A percentile compares a stretch with the other conserved stretches of the same genome.
Conservation (phyloP, 2,329 filamentous ascomycete genomes). For the Thielaviopsis punctulata region DNA sequence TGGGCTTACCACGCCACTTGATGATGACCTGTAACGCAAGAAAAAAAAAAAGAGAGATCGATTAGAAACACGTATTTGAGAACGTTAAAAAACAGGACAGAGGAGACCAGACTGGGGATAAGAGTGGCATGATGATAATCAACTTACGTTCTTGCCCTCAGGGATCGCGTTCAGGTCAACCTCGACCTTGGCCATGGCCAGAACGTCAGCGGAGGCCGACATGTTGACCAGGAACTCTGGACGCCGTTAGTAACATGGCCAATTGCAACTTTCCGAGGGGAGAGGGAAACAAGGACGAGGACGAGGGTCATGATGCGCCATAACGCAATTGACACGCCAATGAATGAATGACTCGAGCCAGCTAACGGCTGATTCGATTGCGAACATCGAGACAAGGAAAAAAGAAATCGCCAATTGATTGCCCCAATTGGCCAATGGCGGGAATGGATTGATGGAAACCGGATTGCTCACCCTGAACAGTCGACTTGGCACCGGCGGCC, state of each 20-base stretch:
- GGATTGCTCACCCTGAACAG: conserved; percentile 70
- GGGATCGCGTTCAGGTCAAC: conserved; percentile 83
- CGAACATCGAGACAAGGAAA: too few relatives aligned
- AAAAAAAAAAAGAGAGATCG: background rate
- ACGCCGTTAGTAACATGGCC: background rate
- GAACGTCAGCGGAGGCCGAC: conserved; percentile 94
- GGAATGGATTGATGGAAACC: too few relatives aligned
- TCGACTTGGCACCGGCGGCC: conserved; percentile 90
- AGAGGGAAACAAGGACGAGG: too few relatives aligned
- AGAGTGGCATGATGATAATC: background rate
- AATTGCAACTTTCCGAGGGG: background rate
- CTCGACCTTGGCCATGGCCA: conserved; percentile 99
- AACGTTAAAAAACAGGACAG: background rate
- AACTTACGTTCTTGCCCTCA: conserved; percentile 94
- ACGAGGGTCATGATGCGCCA: background rate
- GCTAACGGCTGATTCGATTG: too few relatives aligned
- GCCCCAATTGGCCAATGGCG: background rate
- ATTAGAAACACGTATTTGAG: background rate
- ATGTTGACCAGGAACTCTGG: conserved; percentile 99
- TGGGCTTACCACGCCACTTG: conserved; percentile 99
- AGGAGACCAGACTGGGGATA: background rate
- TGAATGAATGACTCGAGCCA: too few relatives aligned
- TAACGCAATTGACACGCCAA: background rate
- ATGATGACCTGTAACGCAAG: conserved; percentile 59
- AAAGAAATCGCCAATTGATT: background rate